phyloP scores from a whole-genome alignment of 2,329 filamentous ascomycete genomes.

The Metarhizium anisopliae region DNA sequence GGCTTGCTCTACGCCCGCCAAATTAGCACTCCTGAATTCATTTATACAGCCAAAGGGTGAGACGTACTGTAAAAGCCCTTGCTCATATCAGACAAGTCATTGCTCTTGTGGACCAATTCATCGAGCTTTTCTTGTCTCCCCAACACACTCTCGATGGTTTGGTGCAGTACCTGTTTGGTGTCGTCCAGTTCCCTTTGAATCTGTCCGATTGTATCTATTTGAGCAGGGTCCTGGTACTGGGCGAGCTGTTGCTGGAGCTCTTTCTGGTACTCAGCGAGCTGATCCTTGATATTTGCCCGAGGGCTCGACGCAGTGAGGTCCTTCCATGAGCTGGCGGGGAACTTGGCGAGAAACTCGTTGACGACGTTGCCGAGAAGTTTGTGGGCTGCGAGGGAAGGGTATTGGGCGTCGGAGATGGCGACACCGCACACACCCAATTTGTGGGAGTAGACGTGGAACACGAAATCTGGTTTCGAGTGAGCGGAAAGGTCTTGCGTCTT shows the following conservation, averaged over 20 bases:
- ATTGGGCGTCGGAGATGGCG: constrained; percentile 68
- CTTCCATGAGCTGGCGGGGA: constrained; percentile 63
- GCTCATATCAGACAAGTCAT: constrained; percentile 80
- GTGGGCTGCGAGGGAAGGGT: constrained; percentile 72
- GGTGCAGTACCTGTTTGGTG: constrained; percentile 94
- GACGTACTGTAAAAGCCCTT: constrained; percentile 91
- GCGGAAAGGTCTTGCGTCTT: neutral
- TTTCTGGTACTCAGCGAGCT: constrained; percentile 23
- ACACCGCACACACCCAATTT: constrained; percentile 68
- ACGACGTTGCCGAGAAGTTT: constrained; percentile 77
- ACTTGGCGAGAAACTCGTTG: constrained; percentile 74
- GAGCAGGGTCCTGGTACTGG: constrained; percentile 75
- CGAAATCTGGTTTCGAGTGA: constrained; percentile 41
- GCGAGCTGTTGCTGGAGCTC: constrained; percentile 34
- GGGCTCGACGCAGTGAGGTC: constrained; percentile 41
- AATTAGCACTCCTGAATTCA: neutral
- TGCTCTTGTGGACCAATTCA: constrained; percentile 85
- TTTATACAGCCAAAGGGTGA: neutral
- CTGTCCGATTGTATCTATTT: constrained; percentile 88
- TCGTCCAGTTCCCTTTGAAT: constrained; percentile 96
- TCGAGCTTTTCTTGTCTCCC: constrained; percentile 97
- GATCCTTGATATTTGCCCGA: constrained; percentile 57
- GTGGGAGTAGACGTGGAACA: constrained; percentile 69
- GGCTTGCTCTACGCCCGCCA: constrained; percentile 45
- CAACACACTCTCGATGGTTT: constrained; percentile 83